Percentiles rank a stretch among this genome's conserved stretches.
Conservation (phyloP, 2,329 filamentous ascomycete genomes). For the Penicillium occitanis region DNA sequence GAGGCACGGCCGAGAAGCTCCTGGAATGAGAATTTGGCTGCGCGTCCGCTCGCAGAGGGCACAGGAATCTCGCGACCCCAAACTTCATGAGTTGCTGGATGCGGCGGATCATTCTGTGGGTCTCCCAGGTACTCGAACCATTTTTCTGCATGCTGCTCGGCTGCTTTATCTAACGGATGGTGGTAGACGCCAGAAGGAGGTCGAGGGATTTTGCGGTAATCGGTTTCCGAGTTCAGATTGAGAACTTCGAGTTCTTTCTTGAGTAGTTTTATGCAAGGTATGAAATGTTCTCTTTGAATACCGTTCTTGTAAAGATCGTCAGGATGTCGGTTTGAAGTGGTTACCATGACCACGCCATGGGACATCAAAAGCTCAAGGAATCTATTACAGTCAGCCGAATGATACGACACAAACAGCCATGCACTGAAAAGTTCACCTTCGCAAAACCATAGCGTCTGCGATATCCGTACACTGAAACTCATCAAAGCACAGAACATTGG, state of each 20-base stretch:
- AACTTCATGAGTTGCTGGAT: slow-evolving; percentile 75
- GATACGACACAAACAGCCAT: too few species aligned
- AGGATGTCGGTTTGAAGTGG: slow-evolving; percentile 94
- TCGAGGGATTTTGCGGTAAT: slow-evolving; percentile 95
- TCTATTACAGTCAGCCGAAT: slow-evolving; percentile 36
- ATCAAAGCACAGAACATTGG: slow-evolving; percentile 91
- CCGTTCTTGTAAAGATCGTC: slow-evolving; percentile 97
- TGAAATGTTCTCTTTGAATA: slow-evolving; percentile 90
- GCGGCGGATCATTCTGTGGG: slow-evolving; percentile 70
- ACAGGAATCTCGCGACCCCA: slow-evolving; percentile 92
- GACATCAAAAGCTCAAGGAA: slow-evolving; percentile 90
- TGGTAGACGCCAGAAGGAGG: slow-evolving; percentile 94
- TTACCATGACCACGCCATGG: slow-evolving; percentile 93
- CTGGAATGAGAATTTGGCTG: slow-evolving; percentile 88
- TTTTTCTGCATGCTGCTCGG: slow-evolving; percentile 78
- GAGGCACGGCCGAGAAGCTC: slow-evolving; percentile 87
- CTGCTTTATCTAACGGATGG: slow-evolving; percentile 76
- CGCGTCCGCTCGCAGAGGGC: slow-evolving; percentile 80
- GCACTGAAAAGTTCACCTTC: slow-evolving; percentile 55
- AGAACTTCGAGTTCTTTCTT: slow-evolving; percentile 82
- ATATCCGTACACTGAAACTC: slow-evolving; percentile 99
- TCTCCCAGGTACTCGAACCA: slow-evolving; percentile 97
- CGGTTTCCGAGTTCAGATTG: slow-evolving; percentile 90
- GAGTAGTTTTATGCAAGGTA: slow-evolving; percentile 91
- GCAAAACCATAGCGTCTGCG: slow-evolving; percentile 95